These are phyloP conservation scores for Hypoxylon rubiginosum DNA, from an alignment of 2,329 filamentous ascomycete species.

Conservation along the genomic window DNA sequence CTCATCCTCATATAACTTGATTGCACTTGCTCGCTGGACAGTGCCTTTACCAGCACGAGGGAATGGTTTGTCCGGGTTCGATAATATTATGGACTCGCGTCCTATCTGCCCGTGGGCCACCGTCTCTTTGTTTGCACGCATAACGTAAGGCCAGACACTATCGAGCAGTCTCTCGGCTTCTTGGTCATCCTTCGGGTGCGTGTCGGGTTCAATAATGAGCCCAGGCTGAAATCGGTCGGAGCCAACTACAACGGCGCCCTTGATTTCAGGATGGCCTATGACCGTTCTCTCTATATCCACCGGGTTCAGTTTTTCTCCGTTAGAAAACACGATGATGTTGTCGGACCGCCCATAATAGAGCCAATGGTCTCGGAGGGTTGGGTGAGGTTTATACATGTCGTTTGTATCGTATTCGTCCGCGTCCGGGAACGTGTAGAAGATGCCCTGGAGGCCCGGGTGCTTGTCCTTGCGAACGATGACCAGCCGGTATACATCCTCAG, in stretches of 20 bases:
- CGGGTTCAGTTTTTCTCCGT: slow-evolving; percentile 66
- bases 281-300: slow-evolving; percentile 59
- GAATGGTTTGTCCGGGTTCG: slow-evolving; percentile 59
- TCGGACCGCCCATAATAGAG: slow-evolving; percentile 57
- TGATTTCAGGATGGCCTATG: slow-evolving; percentile 55
- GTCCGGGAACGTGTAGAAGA: slow-evolving; percentile 51
- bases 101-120: slow-evolving; percentile 62
- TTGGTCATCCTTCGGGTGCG: slow-evolving; percentile 47
- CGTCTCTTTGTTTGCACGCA: slow-evolving; percentile 58
- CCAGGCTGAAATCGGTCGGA: slow-evolving; percentile 61
- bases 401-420: slow-evolving; percentile 58
- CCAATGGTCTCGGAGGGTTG: slow-evolving; percentile 56
- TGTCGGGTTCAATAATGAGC: slow-evolving; percentile 61
- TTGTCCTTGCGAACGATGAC: slow-evolving; percentile 56
- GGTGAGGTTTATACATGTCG: slow-evolving; percentile 60
- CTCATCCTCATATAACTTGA: slow-evolving; percentile 59
- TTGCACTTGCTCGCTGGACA: slow-evolving; percentile 57
- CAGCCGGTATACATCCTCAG: slow-evolving; percentile 55
- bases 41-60: slow-evolving; percentile 61
- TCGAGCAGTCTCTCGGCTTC: slow-evolving; percentile 55
- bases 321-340: slow-evolving; percentile 64
- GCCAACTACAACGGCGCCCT: slow-evolving; percentile 62
- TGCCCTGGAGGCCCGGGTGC: slow-evolving; percentile 51
- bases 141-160: slow-evolving; percentile 59
- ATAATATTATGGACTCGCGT: slow-evolving; percentile 56